Percentiles rank a stretch among this genome's conserved stretches.
phyloP scores from a whole-genome alignment of 179 eudicot species.

The Heliamphora pulchella region DNA sequence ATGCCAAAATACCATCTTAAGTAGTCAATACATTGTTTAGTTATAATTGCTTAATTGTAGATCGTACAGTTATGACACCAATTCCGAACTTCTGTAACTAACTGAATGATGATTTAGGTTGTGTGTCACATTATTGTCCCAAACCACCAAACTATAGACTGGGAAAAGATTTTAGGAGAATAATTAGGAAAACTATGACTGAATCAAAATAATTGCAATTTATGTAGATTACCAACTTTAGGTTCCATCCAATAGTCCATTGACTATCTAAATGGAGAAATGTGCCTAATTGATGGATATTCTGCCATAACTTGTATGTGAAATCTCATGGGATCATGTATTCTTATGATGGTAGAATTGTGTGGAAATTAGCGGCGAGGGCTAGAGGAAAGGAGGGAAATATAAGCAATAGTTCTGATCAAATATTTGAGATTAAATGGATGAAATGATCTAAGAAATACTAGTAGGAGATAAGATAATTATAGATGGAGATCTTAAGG shows the following conservation, averaged over 20 bases:
- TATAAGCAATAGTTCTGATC: neutral
- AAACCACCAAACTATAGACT: neutral
- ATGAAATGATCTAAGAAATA: no score
- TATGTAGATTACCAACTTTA: neutral
- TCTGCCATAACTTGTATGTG: neutral
- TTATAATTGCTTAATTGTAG: neutral
- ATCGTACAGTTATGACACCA: neutral
- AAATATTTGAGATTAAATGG: no score
- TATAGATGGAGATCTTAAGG: no score
- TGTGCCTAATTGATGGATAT: neutral
- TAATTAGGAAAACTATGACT: neutral
- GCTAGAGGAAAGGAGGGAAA: neutral
- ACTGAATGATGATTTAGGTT: neutral
- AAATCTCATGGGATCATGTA: neutral
- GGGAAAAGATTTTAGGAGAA: neutral
- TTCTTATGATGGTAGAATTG: neutral
- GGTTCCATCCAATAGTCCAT: neutral
- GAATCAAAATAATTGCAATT: neutral
- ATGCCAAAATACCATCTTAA: neutral
- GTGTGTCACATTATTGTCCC: neutral
- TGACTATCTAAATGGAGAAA: conserved; percentile 7
- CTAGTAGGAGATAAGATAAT: no score
- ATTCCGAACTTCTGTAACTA: neutral
- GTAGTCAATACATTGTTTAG: neutral
- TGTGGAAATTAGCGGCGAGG: neutral